Percentiles rank a stretch among this genome's conserved stretches.
phyloP scores from a whole-genome alignment of 805 yeast species.

The Zygoascus ofunaensis region DNA sequence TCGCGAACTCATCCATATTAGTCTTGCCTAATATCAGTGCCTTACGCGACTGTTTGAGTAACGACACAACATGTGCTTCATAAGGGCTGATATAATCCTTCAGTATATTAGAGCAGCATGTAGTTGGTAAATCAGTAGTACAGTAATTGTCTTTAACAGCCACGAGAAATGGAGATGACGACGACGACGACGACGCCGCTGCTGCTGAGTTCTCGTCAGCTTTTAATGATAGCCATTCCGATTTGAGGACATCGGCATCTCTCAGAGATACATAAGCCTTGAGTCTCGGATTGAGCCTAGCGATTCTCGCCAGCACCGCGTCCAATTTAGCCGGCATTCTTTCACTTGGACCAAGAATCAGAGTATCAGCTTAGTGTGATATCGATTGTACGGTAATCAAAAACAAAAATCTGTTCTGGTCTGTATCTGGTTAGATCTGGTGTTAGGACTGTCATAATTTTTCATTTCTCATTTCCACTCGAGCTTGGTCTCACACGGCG shows the following conservation, averaged over 20 bases:
- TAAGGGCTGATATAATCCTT: slow-evolving; percentile 60
- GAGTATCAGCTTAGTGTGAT: background rate
- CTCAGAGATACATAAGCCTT: slow-evolving; percentile 26
- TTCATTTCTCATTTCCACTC: background rate
- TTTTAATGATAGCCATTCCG: slow-evolving; percentile 7
- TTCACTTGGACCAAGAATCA: background rate
- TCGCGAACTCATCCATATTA: slow-evolving; percentile 94
- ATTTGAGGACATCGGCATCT: slow-evolving; percentile 10
- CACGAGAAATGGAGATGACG: slow-evolving; percentile 18
- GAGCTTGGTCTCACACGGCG: background rate
- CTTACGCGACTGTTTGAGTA: slow-evolving; percentile 47
- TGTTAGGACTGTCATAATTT: background rate
- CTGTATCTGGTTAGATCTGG: too few relatives aligned
- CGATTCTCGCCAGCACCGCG: slow-evolving; percentile 21
- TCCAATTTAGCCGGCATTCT: slow-evolving; percentile 12
- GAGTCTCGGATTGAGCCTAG: slow-evolving; percentile 17
- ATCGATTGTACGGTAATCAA: background rate
- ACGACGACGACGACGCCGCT: slow-evolving; percentile 17
- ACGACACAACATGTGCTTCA: slow-evolving; percentile 60
- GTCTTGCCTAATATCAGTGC: slow-evolving; percentile 57
- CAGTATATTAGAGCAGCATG: slow-evolving; percentile 68
- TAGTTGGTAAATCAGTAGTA: slow-evolving; percentile 56
- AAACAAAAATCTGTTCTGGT: too few relatives aligned
- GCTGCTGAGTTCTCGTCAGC: too few relatives aligned
- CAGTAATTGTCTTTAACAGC: slow-evolving; percentile 78